Evolutionary conservation across 345 rosid species (phyloP).

Genomic region (Salix caprea): DNA sequence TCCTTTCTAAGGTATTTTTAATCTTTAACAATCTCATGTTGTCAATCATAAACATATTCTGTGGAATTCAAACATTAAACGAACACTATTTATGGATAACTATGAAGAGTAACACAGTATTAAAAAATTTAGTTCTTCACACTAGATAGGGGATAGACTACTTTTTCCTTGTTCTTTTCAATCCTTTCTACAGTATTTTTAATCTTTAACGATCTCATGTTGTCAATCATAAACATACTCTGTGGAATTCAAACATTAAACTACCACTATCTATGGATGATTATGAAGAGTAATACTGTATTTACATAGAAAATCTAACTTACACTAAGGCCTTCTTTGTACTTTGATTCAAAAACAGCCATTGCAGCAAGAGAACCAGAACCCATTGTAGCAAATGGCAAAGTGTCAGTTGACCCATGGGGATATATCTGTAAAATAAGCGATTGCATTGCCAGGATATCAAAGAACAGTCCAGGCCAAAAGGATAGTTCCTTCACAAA

Average conservation of each 20-base stretch:
- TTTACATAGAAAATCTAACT: constrained; percentile 21
- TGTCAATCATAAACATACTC: too few relatives aligned
- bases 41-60: background rate
- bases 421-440: constrained; percentile 61
- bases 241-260: too few relatives aligned
- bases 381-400: constrained; percentile 90
- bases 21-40: background rate
- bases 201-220: too few relatives aligned
- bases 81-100: background rate
- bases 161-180: too few relatives aligned
- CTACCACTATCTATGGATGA: background rate
- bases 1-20: background rate
- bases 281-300: background rate
- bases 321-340: constrained; percentile 77
- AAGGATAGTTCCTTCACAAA: constrained; percentile 1
- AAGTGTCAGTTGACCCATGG: constrained; percentile 78
- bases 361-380: constrained; percentile 92
- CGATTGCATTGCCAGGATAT: constrained; percentile 10
- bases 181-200: too few relatives aligned
- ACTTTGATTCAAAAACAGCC: constrained; percentile 73
- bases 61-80: background rate
- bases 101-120: background rate
- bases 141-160: too few relatives aligned
- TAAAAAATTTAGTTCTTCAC: constrained; percentile 9
- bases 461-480: background rate